phyloP scores from a whole-genome alignment of 2,329 filamentous ascomycete genomes.

The Xylariaceae sp. region DNA sequence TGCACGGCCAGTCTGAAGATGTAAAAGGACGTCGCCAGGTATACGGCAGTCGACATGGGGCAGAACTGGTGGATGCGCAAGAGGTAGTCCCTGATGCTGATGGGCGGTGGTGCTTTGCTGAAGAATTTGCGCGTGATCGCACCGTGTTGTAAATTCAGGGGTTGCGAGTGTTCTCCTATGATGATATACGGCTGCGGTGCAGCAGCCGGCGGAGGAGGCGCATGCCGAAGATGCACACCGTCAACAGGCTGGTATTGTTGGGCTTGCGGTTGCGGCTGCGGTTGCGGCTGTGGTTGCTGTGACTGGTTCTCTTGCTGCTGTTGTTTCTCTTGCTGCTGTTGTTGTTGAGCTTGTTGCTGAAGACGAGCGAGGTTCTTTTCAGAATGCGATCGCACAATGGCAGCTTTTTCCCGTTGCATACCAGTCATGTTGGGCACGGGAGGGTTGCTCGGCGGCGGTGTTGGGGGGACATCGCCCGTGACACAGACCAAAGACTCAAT shows the following conservation, averaged over 20 bases:
- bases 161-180: slow-evolving; percentile 64
- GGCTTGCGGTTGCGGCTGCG: slow-evolving; percentile 24
- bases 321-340: not conserved
- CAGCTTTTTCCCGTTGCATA: slow-evolving; percentile 58
- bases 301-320: not conserved
- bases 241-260: slow-evolving; percentile 41
- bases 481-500: slow-evolving; percentile 66
- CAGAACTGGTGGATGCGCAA: slow-evolving; percentile 83
- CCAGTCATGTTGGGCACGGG: slow-evolving; percentile 60
- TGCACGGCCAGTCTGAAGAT: slow-evolving; percentile 76
- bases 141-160: slow-evolving; percentile 71
- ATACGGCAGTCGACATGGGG: slow-evolving; percentile 89
- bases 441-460: slow-evolving; percentile 61
- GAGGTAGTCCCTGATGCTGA: slow-evolving; percentile 79
- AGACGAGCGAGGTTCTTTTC: slow-evolving; percentile 47
- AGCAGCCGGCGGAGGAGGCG: slow-evolving; percentile 27
- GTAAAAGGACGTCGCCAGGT: slow-evolving; percentile 82
- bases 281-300: not conserved
- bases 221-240: slow-evolving; percentile 46
- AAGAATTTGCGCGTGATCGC: slow-evolving; percentile 91
- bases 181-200: slow-evolving; percentile 51
- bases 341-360: slow-evolving; percentile 25
- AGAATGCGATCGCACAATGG: slow-evolving; percentile 53
- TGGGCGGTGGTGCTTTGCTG: slow-evolving; percentile 78
- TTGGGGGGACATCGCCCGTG: slow-evolving; percentile 75